Percentiles rank a stretch among this genome's conserved stretches.
Evolutionary conservation across 768 basidiomycete genomes (phyloP).

Genomic region (Calocybe indica): DNA sequence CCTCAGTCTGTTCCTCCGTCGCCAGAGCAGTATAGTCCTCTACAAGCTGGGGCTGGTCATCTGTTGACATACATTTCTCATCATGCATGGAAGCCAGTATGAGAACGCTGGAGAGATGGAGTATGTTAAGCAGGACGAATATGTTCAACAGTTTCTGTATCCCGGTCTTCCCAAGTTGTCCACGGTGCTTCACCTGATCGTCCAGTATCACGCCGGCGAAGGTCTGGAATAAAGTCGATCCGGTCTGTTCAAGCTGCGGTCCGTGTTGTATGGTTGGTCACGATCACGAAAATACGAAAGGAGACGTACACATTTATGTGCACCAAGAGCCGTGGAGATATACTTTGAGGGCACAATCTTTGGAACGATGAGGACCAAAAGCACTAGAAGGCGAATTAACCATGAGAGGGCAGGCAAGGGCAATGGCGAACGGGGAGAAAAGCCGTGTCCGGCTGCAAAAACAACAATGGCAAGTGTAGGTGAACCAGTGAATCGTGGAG

Average conservation of each 20-base stretch:
- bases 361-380: conserved; percentile 72
- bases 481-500: conserved; percentile 48
- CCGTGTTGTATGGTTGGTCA: not conserved
- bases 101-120: conserved; percentile 49
- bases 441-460: conserved; percentile 69
- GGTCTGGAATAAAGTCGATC: conserved; percentile 68
- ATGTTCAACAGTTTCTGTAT: conserved; percentile 50
- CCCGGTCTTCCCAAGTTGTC: conserved; percentile 21
- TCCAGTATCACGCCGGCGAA: conserved; percentile 68
- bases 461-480: conserved; percentile 56
- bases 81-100: conserved; percentile 25
- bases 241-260: conserved; percentile 64
- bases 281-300: not conserved
- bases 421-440: conserved; percentile 51
- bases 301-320: conserved; percentile 66
- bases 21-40: too few species aligned
- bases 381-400: conserved; percentile 32
- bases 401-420: conserved; percentile 4
- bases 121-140: conserved; percentile 50
- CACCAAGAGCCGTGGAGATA: conserved; percentile 72
- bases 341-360: conserved; percentile 65
- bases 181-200: conserved; percentile 22
- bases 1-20: too few species aligned
- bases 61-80: too few species aligned
- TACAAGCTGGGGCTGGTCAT: too few species aligned